Conservation (phyloP, 257 asterid genomes). For the Pogostemon cablin region DNA sequence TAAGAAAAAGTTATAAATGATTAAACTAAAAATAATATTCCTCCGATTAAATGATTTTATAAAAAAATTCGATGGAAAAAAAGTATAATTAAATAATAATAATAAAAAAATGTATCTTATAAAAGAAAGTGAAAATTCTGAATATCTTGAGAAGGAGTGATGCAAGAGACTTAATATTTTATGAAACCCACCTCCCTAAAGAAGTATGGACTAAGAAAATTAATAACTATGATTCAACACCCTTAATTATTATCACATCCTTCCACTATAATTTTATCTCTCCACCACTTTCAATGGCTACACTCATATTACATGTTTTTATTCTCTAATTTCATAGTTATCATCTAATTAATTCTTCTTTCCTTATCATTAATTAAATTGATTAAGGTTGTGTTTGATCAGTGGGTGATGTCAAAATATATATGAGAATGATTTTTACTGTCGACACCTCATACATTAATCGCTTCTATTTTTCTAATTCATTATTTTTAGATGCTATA, state of each 20-base stretch:
- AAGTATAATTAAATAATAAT: too few relatives aligned
- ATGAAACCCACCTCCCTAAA: constrained; percentile 47
- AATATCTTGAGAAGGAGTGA: too few relatives aligned
- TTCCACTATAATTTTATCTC: constrained; percentile 16
- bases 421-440: neutral
- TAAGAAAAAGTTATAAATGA: too few relatives aligned
- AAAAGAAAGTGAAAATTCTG: too few relatives aligned
- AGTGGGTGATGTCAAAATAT: constrained; percentile 7
- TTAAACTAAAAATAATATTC: too few relatives aligned
- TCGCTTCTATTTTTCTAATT: too few relatives aligned
- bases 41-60: too few relatives aligned
- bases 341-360: neutral
- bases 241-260: constrained; percentile 30
- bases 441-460: constrained; percentile 10
- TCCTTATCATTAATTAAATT: neutral
- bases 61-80: too few relatives aligned
- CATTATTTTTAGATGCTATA: too few relatives aligned
- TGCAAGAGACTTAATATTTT: too few relatives aligned
- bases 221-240: constrained; percentile 27
- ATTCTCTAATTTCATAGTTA: neutral
- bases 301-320: neutral
- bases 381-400: neutral
- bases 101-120: too few relatives aligned
- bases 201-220: constrained; percentile 46
- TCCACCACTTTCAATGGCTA: constrained; percentile 38